A percentile compares a stretch with the other conserved stretches of the same genome.
Evolutionary conservation across 257 asterid genomes (phyloP).

Genomic region (Jaltomata sinuosa): DNA sequence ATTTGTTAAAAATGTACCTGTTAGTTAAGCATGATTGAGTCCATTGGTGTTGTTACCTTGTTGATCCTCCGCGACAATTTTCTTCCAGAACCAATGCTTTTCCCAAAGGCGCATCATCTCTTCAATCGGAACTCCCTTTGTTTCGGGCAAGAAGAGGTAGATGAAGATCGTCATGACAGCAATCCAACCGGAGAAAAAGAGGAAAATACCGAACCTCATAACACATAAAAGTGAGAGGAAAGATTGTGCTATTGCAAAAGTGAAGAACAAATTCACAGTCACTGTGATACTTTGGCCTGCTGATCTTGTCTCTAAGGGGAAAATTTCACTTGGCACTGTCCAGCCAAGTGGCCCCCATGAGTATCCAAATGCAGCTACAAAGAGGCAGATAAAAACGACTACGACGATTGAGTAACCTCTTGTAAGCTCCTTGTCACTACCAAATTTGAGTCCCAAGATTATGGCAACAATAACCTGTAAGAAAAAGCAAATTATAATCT

Average conservation of each 20-base stretch:
- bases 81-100: slow-evolving; percentile 90
- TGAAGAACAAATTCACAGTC: slow-evolving; percentile 66
- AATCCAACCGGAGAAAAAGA: slow-evolving; percentile 76
- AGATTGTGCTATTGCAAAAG: slow-evolving; percentile 61
- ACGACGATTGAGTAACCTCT: slow-evolving; percentile 49
- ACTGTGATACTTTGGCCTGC: slow-evolving; percentile 94
- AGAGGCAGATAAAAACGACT: slow-evolving; percentile 56
- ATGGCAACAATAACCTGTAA: slow-evolving; percentile 16
- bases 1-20: background rate
- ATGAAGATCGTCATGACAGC: slow-evolving; percentile 66
- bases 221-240: slow-evolving; percentile 68
- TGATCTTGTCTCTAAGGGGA: slow-evolving; percentile 70
- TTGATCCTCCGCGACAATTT: slow-evolving; percentile 13
- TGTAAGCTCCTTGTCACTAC: slow-evolving; percentile 45
- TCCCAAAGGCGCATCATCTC: slow-evolving; percentile 65
- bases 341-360: slow-evolving; percentile 95
- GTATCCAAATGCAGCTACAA: slow-evolving; percentile 77
- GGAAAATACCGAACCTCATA: slow-evolving; percentile 73
- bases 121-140: slow-evolving; percentile 81
- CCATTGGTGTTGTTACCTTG: background rate
- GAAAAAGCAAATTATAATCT: background rate
- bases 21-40: background rate
- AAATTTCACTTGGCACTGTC: slow-evolving; percentile 94
- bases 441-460: slow-evolving; percentile 44
- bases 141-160: slow-evolving; percentile 70